Percentiles rank a stretch among this genome's conserved stretches.
Conservation (phyloP, 345 rosid species). For the Syzygium jambos region DNA sequence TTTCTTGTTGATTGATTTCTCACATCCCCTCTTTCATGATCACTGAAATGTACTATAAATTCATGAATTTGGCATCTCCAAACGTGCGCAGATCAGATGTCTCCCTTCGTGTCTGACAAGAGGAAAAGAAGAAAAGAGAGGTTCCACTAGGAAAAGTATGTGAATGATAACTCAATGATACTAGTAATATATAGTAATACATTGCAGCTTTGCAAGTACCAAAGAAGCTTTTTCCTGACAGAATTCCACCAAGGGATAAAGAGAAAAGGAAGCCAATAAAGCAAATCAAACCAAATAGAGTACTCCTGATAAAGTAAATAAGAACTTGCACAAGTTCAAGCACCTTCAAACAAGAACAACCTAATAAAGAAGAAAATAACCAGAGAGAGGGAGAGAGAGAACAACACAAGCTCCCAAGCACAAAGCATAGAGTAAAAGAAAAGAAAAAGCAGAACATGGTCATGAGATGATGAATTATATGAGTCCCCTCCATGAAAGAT, state of each 20-base stretch:
- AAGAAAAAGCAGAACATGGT: background rate
- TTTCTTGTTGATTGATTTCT: background rate
- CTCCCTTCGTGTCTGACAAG: background rate
- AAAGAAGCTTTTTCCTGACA: background rate
- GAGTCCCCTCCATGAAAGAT: background rate
- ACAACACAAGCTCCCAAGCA: constrained; percentile 42
- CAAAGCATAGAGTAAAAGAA: background rate
- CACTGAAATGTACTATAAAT: background rate
- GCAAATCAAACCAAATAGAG: constrained; percentile 17
- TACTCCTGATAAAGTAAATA: background rate
- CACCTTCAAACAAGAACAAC: constrained; percentile 56
- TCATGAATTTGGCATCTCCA: background rate
- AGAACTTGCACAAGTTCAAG: constrained; percentile 23
- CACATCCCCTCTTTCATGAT: background rate
- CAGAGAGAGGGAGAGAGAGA: background rate
- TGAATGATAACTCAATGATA: background rate
- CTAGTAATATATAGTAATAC: background rate
- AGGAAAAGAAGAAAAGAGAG: background rate
- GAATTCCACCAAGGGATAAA: background rate
- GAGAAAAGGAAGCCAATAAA: constrained; percentile 1
- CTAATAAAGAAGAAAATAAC: constrained; percentile 9
- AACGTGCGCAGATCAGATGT: background rate
- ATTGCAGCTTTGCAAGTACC: background rate
- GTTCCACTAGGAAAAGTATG: background rate
- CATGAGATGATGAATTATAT: background rate